These are phyloP conservation scores for Cicer chorassanicum DNA, from an alignment of 306 rosid species.

Conservation along the genomic window DNA sequence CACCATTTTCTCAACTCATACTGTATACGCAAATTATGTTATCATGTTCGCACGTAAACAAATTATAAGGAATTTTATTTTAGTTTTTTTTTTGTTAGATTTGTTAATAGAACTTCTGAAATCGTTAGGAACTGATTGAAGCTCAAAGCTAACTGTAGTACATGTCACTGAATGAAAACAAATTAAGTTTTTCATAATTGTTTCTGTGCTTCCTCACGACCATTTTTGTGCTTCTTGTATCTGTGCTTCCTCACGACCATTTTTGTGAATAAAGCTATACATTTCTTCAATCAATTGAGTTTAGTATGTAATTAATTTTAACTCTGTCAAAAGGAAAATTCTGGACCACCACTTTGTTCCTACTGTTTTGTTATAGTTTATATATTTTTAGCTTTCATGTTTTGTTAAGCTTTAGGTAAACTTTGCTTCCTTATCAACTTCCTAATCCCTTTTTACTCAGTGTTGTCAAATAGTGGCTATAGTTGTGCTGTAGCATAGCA, in stretches of 20 bases:
- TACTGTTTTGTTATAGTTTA: not conserved
- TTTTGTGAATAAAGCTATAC: not conserved
- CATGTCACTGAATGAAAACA: not conserved
- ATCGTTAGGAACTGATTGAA: not conserved
- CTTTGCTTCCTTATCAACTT: not conserved
- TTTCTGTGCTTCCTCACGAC: not conserved
- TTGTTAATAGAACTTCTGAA: no score
- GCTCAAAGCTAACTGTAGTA: not conserved
- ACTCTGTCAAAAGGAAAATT: not conserved
- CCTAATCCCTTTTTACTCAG: not conserved
- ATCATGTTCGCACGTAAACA: not conserved
- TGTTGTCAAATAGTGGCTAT: no score
- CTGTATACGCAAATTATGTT: not conserved
- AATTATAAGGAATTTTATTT: not conserved
- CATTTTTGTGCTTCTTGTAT: not conserved
- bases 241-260: not conserved
- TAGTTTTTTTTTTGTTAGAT: no score
- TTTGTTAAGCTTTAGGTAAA: conserved; percentile 3
- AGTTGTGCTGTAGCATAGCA: no score
- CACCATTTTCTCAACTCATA: not conserved
- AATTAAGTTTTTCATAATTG: not conserved
- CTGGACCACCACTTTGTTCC: conserved; percentile 12
- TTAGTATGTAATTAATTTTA: not conserved
- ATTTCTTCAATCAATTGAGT: not conserved
- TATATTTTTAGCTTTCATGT: conserved; percentile 7